Base-by-base conservation (phyloP, 2,329 filamentous ascomycete species). In the Fusarium phyllophilum region DNA sequence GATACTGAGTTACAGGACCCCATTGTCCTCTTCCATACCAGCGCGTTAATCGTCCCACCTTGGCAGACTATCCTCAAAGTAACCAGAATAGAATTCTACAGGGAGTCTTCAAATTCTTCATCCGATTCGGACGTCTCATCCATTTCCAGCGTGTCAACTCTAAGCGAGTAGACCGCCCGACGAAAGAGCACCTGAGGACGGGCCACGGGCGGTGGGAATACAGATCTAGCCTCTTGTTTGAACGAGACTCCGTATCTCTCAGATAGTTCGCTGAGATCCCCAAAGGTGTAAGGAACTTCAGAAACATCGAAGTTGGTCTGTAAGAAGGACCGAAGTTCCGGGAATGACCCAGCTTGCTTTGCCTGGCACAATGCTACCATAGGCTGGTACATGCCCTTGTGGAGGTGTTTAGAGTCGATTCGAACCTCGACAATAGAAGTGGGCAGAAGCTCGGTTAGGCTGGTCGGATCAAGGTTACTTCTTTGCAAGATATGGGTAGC, bases 171-270 rank as follows among this genome's bases (percentile, higher is more conserved):
- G 9, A 3, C 2, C 22, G 5, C 1, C 22, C 9, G 22, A n/a
- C 7, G 6, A 42, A 11, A 6, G 41, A 24, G 0, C 24, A 24
- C 6, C 8, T 1, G 2, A 20, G 2, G 20, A 51, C 2, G 22
- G 17, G 22, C n/a, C 20, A 18, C 6, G 8, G 24, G 20, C 14
- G 5, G 34, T n/a, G 34, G 34, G 2, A 55, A 41, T n/a, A 29
- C 5, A 41, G 34, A 29, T 0, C 0, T 7, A 14, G 34, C 22
- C 20, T 55, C 51, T 18, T 39, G 34, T 18, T 39, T 17, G 24
- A 55, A 31, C 8, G 3, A 18, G 6, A 41, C 12, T 2, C 8
- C 6, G 24, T 18, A 11, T 41, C 20, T 41, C 8, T 55, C 11
- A 10, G 34, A 55, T 29, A 55, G 34, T 39, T 41, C 11, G 4